Evolutionary conservation across 164 flowering plant genomes (phyloP), one percentile per base, ranked within the genome.

Genomic region (Vitis riparia): DNA sequence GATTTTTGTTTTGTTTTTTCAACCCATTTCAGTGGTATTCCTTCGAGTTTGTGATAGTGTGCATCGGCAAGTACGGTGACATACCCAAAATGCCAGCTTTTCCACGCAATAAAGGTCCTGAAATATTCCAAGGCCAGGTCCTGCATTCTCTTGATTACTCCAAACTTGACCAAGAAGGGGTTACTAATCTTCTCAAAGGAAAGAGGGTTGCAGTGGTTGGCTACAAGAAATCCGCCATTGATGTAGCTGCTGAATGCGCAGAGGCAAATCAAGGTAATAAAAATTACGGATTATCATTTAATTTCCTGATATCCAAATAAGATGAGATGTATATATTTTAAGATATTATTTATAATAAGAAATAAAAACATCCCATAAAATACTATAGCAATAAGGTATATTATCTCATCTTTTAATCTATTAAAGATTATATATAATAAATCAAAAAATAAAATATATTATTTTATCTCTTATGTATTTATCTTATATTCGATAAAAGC

Each of bases 191-290:
- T 0, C 80, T 93, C 3, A 73, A 80, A 71, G 92, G 84, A 19
- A 91, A 91, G 75, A 95, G 89, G 73, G 94, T 89, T 56, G 94
- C 72, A 1, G 85, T 95, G 10, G 66, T 95, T 53, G 99, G 99
- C 55, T 95, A 77, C 89, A 92, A 93, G 71, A 95, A 95, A 84
- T 93, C 98, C 3, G 97, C 90, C 7, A 91, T 95, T 48, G 98
- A 95, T 76, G 73, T 93, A 11, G 98, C 98, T 11, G 52, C 80
- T 14, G 97, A 92, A 77, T 88, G 94, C 68, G 97, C 96, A 1
- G 84, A 89, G 63, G 94, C 93, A 37, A 91, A 91, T 65, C 94
- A 90, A 90, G 97, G 98, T 93, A 79, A 11, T 8, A 47, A 23
- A 16, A 61, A 10, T 10, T 58, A 58, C 7, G 27, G 14, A 8